phyloP scores from a whole-genome alignment of 768 basidiomycete species.

The Mycena galopus region DNA sequence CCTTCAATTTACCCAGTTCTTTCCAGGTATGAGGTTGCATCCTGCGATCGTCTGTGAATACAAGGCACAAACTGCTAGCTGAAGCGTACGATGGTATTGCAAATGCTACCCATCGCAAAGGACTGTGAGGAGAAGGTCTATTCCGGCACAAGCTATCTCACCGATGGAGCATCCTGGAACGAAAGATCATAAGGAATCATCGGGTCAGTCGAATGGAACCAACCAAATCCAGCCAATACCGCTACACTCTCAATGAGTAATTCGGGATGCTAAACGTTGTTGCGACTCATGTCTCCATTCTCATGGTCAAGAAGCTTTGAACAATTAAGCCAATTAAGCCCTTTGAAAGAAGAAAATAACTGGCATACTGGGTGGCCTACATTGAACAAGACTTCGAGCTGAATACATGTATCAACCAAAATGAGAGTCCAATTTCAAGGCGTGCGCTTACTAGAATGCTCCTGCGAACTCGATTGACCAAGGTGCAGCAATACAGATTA shows the following conservation, averaged over 20 bases:
- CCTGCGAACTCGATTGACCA: constrained; percentile 47
- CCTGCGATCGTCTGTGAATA: constrained; percentile 44
- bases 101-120: constrained; percentile 51
- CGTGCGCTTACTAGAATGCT: constrained; percentile 61
- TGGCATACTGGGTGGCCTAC: constrained; percentile 40
- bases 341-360: constrained; percentile 40
- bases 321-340: constrained; percentile 69
- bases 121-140: constrained; percentile 10
- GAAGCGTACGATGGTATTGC: constrained; percentile 57
- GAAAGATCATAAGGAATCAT: neutral
- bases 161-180: constrained; percentile 57
- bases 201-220: constrained; percentile 22
- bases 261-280: neutral
- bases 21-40: constrained; percentile 57
- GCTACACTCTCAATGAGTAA: constrained; percentile 51
- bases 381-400: constrained; percentile 72
- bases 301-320: constrained; percentile 62
- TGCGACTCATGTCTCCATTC: constrained; percentile 59
- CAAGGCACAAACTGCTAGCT: neutral
- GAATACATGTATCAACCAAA: neutral
- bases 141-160: constrained; percentile 41
- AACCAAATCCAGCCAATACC: constrained; percentile 66
- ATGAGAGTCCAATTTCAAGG: neutral
- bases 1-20: constrained; percentile 63
- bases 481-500: neutral